These are phyloP conservation scores for Metschnikowia santaceciliae DNA, from an alignment of 805 yeast genomes.

Conservation along the genomic window DNA sequence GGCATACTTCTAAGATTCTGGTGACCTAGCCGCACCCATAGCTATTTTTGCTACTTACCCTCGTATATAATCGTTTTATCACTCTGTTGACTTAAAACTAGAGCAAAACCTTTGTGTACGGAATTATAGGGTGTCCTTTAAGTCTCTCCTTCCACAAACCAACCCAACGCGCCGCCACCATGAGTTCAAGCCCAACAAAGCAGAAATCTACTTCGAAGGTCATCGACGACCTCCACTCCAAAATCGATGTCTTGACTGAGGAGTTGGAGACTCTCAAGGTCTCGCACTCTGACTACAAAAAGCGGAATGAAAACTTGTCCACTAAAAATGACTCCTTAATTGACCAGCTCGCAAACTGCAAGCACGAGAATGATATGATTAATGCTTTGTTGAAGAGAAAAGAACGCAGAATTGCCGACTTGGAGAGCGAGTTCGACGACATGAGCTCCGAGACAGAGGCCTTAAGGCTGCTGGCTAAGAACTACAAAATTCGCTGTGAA, in stretches of 20 bases:
- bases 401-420: conserved; percentile 61
- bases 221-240: conserved; percentile 53
- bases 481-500: conserved; percentile 46
- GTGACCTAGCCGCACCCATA: not conserved
- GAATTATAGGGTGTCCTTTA: not conserved
- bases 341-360: conserved; percentile 64
- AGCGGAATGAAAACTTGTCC: conserved; percentile 46
- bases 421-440: conserved; percentile 56
- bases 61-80: not conserved
- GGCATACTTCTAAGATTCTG: conserved; percentile 2
- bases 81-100: conserved; percentile 7
- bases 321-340: conserved; percentile 51
- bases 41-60: not conserved
- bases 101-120: conserved; percentile 4
- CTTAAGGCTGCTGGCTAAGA: conserved; percentile 45
- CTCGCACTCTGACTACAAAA: conserved; percentile 46
- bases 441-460: conserved; percentile 46
- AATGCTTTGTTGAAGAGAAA: conserved; percentile 65
- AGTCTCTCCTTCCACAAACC: conserved; percentile 1
- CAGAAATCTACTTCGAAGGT: conserved; percentile 28
- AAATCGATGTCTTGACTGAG: conserved; percentile 40
- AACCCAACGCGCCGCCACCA: conserved; percentile 1
- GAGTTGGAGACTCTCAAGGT: conserved; percentile 40
- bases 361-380: conserved; percentile 74
- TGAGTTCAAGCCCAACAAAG: conserved; percentile 22